Evolutionary conservation across 1,284 basidiomycete genomes (phyloP).

Genomic region (Ceratobasidium sp.): DNA sequence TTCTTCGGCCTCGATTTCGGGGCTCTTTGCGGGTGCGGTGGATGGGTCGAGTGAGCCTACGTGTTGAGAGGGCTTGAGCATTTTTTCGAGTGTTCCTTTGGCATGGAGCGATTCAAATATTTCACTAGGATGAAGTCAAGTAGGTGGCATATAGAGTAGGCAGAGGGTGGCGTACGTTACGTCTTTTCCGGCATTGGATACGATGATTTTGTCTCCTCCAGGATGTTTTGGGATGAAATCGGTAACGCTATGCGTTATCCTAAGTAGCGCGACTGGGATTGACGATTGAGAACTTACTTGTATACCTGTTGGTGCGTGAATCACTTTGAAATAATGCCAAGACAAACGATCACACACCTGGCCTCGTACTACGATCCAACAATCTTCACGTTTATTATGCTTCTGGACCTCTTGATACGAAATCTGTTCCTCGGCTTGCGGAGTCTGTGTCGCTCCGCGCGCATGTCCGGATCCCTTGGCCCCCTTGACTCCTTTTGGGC

Average conservation of each 20-base stretch:
- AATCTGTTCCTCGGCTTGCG: constrained; percentile 33
- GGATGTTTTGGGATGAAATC: constrained; percentile 67
- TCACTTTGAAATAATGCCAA: not conserved
- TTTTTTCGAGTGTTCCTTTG: constrained; percentile 51
- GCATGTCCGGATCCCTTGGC: constrained; percentile 11
- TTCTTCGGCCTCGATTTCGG: constrained; percentile 50
- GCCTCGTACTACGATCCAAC: constrained; percentile 43
- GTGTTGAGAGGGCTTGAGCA: constrained; percentile 48
- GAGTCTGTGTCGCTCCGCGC: constrained; percentile 16
- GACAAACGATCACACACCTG: constrained; percentile 28
- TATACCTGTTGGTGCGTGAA: constrained; percentile 37
- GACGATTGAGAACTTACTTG: constrained; percentile 26
- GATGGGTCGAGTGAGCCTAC: constrained; percentile 54
- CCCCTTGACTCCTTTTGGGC: not conserved
- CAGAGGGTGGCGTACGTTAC: constrained; percentile 61
- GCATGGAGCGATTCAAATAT: constrained; percentile 52
- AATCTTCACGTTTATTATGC: constrained; percentile 41
- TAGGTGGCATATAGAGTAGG: not conserved
- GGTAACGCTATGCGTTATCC: constrained; percentile 54
- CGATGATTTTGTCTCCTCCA: constrained; percentile 77
- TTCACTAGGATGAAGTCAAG: not conserved
- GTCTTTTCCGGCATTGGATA: constrained; percentile 81
- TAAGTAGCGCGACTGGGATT: not conserved
- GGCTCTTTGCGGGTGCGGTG: constrained; percentile 48
- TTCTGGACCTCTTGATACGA: constrained; percentile 41